A percentile compares a stretch with the other conserved stretches of the same genome.
Evolutionary conservation across 331 rosid genomes (phyloP).

Genomic region (Telfairia occidentalis): DNA sequence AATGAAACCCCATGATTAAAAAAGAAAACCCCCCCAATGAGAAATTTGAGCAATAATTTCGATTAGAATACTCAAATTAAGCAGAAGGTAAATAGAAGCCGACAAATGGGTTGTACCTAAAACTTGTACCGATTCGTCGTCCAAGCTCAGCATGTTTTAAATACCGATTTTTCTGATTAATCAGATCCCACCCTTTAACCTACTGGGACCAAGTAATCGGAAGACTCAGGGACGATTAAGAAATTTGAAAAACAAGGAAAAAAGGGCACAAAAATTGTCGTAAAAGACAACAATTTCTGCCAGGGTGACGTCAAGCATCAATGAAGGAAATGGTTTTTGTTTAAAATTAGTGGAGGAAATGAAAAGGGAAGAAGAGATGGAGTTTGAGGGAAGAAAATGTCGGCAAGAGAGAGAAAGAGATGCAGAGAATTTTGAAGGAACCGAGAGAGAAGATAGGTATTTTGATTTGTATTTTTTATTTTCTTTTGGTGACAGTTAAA

Average conservation of each 20-base stretch:
- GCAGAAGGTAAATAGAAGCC: background rate
- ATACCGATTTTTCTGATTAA: background rate
- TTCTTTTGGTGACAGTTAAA: background rate
- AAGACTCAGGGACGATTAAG: background rate
- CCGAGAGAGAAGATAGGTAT: background rate
- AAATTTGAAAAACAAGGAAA: background rate
- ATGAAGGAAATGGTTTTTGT: background rate
- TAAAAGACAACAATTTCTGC: background rate
- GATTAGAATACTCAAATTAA: background rate
- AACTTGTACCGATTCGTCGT: background rate
- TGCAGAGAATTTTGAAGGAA: constrained; percentile 1
- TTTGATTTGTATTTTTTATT: background rate
- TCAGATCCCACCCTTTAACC: background rate
- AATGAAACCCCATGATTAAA: background rate
- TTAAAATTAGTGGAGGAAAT: background rate
- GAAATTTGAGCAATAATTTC: background rate
- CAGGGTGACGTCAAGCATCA: background rate
- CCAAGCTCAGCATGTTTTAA: constrained; percentile 10
- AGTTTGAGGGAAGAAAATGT: constrained; percentile 2
- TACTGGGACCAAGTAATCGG: background rate
- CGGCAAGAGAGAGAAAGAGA: background rate
- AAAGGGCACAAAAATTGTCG: background rate
- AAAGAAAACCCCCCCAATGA: background rate
- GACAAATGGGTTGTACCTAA: constrained; percentile 18
- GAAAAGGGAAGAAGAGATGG: constrained; percentile 1